A percentile compares a stretch with the other conserved stretches of the same genome.
phyloP scores from a whole-genome alignment of 2,329 filamentous ascomycete genomes.

The Aciculosporium take region DNA sequence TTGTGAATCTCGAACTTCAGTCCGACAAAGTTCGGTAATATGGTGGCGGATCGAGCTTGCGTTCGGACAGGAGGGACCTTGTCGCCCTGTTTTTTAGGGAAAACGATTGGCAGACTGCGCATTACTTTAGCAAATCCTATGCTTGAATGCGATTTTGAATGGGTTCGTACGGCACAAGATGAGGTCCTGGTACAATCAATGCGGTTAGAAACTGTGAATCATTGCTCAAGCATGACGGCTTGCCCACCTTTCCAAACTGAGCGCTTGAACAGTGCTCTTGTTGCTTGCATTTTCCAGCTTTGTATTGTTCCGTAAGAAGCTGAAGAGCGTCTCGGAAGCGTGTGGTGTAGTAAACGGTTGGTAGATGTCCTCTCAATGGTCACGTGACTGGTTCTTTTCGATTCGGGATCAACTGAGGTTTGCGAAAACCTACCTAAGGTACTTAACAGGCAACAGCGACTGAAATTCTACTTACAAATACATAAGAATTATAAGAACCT shows the following conservation, averaged over 20 bases:
- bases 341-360: no score
- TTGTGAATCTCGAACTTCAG: conserved; percentile 85
- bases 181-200: conserved; percentile 25
- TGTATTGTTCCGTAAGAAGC: not conserved
- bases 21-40: conserved; percentile 84
- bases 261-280: conserved; percentile 52
- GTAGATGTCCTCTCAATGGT: not conserved
- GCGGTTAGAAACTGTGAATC: not conserved
- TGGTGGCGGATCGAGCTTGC: conserved; percentile 75
- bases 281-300: conserved; percentile 46
- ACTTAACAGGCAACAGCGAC: no score
- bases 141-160: not conserved
- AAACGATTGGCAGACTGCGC: conserved; percentile 47
- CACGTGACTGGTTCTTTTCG: no score
- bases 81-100: conserved; percentile 43
- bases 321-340: no score
- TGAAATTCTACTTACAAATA: no score
- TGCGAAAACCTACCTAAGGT: no score
- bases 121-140: conserved; percentile 5
- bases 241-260: conserved; percentile 76
- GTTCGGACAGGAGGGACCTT: conserved; percentile 63
- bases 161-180: conserved; percentile 37
- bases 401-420: no score
- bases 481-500: no score
- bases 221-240: not conserved